These are phyloP conservation scores for Monosporascus sp. DNA, from an alignment of 2,329 filamentous ascomycete genomes.

Conservation along the genomic window DNA sequence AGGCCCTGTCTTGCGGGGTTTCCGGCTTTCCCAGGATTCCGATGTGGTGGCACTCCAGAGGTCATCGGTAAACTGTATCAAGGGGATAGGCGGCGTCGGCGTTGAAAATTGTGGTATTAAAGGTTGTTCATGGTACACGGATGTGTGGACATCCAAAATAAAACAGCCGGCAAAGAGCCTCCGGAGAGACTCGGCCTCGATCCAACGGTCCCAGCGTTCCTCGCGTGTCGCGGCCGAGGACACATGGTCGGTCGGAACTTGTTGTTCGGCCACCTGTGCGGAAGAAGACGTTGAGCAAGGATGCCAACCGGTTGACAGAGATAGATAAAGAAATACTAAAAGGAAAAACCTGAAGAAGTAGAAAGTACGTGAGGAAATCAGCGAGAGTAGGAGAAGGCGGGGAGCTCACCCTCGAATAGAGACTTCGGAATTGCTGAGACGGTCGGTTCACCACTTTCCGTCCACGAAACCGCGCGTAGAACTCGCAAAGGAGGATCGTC, in stretches of 20 bases:
- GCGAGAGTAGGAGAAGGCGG: conserved; percentile 26
- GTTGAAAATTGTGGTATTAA: conserved; percentile 29
- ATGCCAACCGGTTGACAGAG: conserved; percentile 22
- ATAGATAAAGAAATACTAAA: conserved; percentile 19
- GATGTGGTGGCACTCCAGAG: conserved; percentile 45
- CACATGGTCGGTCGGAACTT: conserved; percentile 19
- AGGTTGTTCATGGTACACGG: conserved; percentile 48
- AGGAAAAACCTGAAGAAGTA: conserved; percentile 26
- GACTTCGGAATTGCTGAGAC: conserved; percentile 42
- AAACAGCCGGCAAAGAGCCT: conserved; percentile 53
- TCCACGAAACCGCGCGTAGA: conserved; percentile 50
- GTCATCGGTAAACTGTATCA: conserved; percentile 36
- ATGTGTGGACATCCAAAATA: conserved; percentile 49
- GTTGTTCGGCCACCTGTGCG: conserved; percentile 34
- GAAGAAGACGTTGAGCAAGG: conserved; percentile 29
- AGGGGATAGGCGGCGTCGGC: conserved; percentile 37
- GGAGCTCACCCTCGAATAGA: conserved; percentile 50
- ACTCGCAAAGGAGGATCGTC: conserved; percentile 48
- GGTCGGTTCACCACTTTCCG: conserved; percentile 40
- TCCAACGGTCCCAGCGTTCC: conserved; percentile 46
- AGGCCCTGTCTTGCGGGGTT: conserved; percentile 22
- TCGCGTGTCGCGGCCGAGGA: conserved; percentile 18
- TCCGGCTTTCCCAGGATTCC: conserved; percentile 38
- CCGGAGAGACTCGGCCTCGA: conserved; percentile 45
- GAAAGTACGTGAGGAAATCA: conserved; percentile 24